Evolutionary conservation across 2,329 filamentous ascomycete genomes (phyloP), one percentile per base, ranked within the genome.

Genomic region (Ceratocystis cacaofunesta): DNA sequence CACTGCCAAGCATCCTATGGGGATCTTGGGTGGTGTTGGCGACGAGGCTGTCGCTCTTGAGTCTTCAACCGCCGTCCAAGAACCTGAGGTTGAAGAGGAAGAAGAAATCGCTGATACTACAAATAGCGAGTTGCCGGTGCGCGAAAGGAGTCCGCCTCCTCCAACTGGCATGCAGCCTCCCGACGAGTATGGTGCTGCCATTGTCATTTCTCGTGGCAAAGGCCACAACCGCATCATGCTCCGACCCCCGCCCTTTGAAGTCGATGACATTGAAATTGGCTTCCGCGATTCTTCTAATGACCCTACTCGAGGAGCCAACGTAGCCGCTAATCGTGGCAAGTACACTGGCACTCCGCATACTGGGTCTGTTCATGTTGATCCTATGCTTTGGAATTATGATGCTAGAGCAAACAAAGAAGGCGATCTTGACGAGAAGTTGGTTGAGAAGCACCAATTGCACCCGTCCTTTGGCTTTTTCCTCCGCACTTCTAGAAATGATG

Each of bases 261-360:
- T 78, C 65, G 76, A 80, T 46, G 74, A 79, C 7, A 75, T 78
- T 66, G 81, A 85, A 70, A 85, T 85, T 68, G 82, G 82, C 15
- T 85, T 83, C 71, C 78, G 80, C 25, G 82, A 85, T 69, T 82
- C 80, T 3, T 78, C 78, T 68, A 85, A 85, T 67, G 80, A 82
- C 69, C 77, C 78, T 36, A 76, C 76, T 67, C 79, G 81, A 66
- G 48, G 63, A 19, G 43, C 57, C 10, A 65, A 62, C 41, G 62
- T 67, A 6, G 44, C 55, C n/a, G 62, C 66, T 8, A 79, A 79
- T 25, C 76, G 82, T 62, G 81, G 81, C 70, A 80, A 78, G 70
- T 84, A 79, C 69, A 74, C 82, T 60, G 76, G 79, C 68, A 78
- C 76, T 32, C 81, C 82, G 46, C 82, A 83, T 70, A 79, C 78